Evolutionary conservation across 2,329 filamentous ascomycete genomes (phyloP).

Genomic region (Cylindrodendrum hubeiense): DNA sequence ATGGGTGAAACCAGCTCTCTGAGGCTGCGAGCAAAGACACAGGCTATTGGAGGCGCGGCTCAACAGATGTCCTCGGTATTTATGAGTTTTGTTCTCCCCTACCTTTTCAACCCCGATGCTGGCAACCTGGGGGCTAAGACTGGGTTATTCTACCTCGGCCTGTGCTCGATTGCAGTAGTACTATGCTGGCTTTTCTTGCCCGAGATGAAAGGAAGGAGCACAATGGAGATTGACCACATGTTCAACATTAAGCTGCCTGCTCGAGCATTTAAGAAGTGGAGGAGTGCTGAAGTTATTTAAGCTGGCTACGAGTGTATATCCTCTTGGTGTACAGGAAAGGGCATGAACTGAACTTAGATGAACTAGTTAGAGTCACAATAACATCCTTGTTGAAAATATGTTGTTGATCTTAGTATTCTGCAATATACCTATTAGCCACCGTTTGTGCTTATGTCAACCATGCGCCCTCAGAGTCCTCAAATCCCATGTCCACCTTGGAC

Average conservation of each 20-base stretch:
- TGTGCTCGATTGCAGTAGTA: slow-evolving; percentile 33
- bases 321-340: too few relatives aligned
- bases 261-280: slow-evolving; percentile 30
- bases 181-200: slow-evolving; percentile 42
- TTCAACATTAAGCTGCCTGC: slow-evolving; percentile 30
- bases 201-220: slow-evolving; percentile 40
- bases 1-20: slow-evolving; percentile 46
- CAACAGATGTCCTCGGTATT: slow-evolving; percentile 52
- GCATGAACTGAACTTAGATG: too few relatives aligned
- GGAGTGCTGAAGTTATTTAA: neutral
- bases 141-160: slow-evolving; percentile 53
- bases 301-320: too few relatives aligned
- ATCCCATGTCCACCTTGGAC: slow-evolving; percentile 18
- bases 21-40: slow-evolving; percentile 40
- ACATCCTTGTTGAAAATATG: too few relatives aligned
- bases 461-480: slow-evolving; percentile 14
- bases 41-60: slow-evolving; percentile 56
- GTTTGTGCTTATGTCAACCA: slow-evolving; percentile 9
- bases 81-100: slow-evolving; percentile 41
- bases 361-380: too few relatives aligned
- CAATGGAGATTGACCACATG: slow-evolving; percentile 41
- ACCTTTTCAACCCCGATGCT: slow-evolving; percentile 47
- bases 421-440: too few relatives aligned
- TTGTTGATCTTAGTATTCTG: too few relatives aligned
- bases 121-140: slow-evolving; percentile 55